Conservation (phyloP, 1,284 basidiomycete species). For the Vanrija humicola region DNA sequence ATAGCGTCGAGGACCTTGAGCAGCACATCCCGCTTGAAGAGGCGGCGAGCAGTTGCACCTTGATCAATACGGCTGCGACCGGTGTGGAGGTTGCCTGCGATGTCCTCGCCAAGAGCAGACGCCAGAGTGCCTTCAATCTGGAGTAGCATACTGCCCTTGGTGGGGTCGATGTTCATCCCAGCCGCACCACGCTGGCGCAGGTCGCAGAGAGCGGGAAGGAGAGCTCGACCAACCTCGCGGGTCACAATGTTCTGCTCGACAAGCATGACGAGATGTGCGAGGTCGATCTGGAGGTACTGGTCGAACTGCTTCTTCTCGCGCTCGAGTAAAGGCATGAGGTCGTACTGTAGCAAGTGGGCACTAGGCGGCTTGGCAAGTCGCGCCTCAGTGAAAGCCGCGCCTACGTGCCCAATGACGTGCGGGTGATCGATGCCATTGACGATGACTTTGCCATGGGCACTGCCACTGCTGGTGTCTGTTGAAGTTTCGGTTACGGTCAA, state of each 20-base stretch:
- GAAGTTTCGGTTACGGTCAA: too few relatives aligned
- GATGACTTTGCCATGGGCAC: too few relatives aligned
- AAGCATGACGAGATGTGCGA: constrained; percentile 10
- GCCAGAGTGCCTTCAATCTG: constrained; percentile 6
- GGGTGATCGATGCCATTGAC: too few relatives aligned
- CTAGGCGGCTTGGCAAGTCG: constrained; percentile 5
- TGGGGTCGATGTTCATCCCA: constrained; percentile 1
- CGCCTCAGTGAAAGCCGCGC: constrained; percentile 5
- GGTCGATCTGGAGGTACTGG: constrained; percentile 7
- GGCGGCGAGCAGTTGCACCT: constrained; percentile 7
- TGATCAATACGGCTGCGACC: constrained; percentile 11
- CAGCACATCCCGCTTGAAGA: constrained; percentile 7
- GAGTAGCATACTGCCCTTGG: constrained; percentile 6
- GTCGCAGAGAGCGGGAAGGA: constrained; percentile 6
- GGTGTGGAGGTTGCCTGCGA: constrained; percentile 10
- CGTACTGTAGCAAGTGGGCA: constrained; percentile 1
- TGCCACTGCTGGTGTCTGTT: too few relatives aligned
- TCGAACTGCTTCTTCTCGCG: constrained; percentile 7
- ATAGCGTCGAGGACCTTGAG: constrained; percentile 2
- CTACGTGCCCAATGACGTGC: too few relatives aligned
- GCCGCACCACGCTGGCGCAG: constrained; percentile 2
- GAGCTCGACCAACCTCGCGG: background rate
- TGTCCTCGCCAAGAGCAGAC: constrained; percentile 5
- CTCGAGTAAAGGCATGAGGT: background rate
- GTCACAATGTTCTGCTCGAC: constrained; percentile 7